These are phyloP conservation scores for Solanum piurae DNA, from an alignment of 257 asterid genomes.

Conservation along the genomic window DNA sequence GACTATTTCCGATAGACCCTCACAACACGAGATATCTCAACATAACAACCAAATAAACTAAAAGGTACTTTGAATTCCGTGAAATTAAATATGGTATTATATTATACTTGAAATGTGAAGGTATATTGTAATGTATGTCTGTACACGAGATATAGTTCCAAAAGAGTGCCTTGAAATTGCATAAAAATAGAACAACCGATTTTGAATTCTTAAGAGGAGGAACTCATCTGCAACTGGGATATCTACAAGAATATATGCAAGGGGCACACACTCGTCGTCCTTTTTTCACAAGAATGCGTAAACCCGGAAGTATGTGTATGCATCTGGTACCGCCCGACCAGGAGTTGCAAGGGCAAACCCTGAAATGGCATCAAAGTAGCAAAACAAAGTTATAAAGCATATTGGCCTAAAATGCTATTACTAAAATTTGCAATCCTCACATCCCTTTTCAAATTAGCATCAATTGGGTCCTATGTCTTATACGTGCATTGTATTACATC, in stretches of 20 bases:
- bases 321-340: not conserved
- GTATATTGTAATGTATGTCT: constrained; percentile 5
- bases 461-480: not conserved
- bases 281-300: constrained; percentile 7
- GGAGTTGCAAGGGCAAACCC: not conserved
- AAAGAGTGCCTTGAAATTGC: not conserved
- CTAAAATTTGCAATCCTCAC: not conserved
- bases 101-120: not conserved
- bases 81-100: not conserved
- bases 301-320: not conserved
- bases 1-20: not conserved
- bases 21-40: not conserved
- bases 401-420: not conserved
- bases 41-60: not conserved
- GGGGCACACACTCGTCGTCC: constrained; percentile 13
- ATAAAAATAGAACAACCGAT: constrained; percentile 23
- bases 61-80: not conserved
- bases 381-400: not conserved
- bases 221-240: constrained; percentile 87
- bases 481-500: not conserved
- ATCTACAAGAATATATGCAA: constrained; percentile 54
- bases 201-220: constrained; percentile 72
- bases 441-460: not conserved
- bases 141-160: constrained; percentile 29
- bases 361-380: constrained; percentile 4